Conservation (phyloP, 169 alveolate species). For the Plasmodium gonderi region DNA sequence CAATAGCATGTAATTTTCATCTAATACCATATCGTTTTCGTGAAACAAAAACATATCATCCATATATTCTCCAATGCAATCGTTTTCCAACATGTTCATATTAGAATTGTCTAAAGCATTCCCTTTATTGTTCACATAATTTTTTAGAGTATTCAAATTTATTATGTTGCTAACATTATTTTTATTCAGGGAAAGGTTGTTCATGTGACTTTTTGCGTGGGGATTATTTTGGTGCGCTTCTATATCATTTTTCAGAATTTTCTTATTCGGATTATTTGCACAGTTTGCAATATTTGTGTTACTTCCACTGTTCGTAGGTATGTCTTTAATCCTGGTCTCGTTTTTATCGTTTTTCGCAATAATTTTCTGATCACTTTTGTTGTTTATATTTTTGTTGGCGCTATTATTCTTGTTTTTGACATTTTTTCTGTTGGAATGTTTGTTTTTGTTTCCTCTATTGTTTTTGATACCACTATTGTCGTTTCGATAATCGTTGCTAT, state of each 20-base stretch:
- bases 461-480: neutral
- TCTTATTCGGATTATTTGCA: neutral
- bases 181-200: neutral
- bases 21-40: neutral
- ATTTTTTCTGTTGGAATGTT: neutral
- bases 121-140: neutral
- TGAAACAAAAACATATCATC: slow-evolving; percentile 2
- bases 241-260: neutral
- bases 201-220: neutral
- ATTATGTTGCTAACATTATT: slow-evolving; percentile 5
- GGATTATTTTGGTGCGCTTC: neutral
- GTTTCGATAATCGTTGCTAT: neutral
- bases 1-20: neutral
- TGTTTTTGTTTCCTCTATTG: slow-evolving; percentile 15
- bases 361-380: neutral
- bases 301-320: neutral
- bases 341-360: neutral
- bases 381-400: neutral
- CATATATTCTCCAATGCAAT: neutral
- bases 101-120: neutral
- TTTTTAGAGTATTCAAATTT: slow-evolving; percentile 4
- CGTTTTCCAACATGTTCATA: neutral
- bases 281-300: neutral
- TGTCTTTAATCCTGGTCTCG: neutral
- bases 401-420: slow-evolving; percentile 18